phyloP scores from a whole-genome alignment of 805 yeast genomes.

The Cyberlindnera nakhonratchasimensis region DNA sequence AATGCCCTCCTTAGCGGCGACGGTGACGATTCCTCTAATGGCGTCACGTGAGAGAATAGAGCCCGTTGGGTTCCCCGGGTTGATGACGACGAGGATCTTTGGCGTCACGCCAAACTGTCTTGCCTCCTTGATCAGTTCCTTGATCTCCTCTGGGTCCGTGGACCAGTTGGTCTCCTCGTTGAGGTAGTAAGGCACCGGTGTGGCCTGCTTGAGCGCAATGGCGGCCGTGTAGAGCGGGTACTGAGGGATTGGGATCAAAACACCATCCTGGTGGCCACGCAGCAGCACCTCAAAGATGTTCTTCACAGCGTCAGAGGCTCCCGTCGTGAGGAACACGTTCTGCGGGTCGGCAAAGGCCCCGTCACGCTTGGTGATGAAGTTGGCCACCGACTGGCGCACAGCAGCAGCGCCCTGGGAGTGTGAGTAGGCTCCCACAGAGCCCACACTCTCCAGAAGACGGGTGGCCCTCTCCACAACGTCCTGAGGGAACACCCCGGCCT shows the following conservation, averaged over 20 bases:
- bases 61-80: slow-evolving; percentile 99
- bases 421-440: slow-evolving; percentile 94
- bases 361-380: slow-evolving; percentile 77
- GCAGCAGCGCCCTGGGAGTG: slow-evolving; percentile 82
- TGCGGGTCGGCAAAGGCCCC: slow-evolving; percentile 63
- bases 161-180: slow-evolving; percentile 85
- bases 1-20: slow-evolving; percentile 82
- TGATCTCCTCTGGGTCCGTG: slow-evolving; percentile 65
- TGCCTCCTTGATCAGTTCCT: slow-evolving; percentile 48
- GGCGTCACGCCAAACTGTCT: slow-evolving; percentile 53
- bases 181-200: slow-evolving; percentile 81
- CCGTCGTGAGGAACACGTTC: slow-evolving; percentile 81
- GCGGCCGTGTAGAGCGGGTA: slow-evolving; percentile 97
- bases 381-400: slow-evolving; percentile 75
- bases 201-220: slow-evolving; percentile 75
- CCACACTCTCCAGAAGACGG: slow-evolving; percentile 54
- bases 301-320: slow-evolving; percentile 94
- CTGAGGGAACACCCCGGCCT: slow-evolving; percentile 39
- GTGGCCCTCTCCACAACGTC: slow-evolving; percentile 78
- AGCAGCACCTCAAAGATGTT: slow-evolving; percentile 71
- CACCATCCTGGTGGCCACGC: slow-evolving; percentile 57
- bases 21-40: slow-evolving; percentile 65
- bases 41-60: slow-evolving; percentile 63
- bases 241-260: slow-evolving; percentile 95
- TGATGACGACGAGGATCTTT: slow-evolving; percentile 84